Evolutionary conservation across 2,329 filamentous ascomycete species (phyloP), one percentile per base, ranked within the genome.

Genomic region (Ceratocystis papillata): DNA sequence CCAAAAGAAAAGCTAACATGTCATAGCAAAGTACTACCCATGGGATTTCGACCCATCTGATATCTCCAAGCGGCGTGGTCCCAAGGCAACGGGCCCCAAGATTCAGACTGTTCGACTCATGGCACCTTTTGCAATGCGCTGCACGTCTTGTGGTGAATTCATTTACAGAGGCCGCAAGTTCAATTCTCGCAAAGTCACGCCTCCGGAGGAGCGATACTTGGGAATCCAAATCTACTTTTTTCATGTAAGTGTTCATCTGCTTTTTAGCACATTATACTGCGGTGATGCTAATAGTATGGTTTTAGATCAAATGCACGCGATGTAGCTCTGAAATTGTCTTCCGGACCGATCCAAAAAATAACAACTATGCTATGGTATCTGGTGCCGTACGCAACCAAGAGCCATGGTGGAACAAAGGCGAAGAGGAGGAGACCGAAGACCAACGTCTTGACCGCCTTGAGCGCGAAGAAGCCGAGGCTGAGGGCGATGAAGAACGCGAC

Each of bases 121-220:
- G 90, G 77, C 71, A 55, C 74, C 74, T 0, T 77, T 77, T 64
- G 73, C 72, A 1, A 75, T 77, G 74, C 77, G 77, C 45, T 81
- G 79, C 70, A 76, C 75, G 1, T 75, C 75, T 0, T 82, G 80
- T 68, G 80, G 79, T 68, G 89, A 95, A 76, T 96, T 87, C 78
- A 94, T 96, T 73, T 93, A 95, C 80, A 90, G 90, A 71, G 92
- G 92, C 0, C 85, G 92, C 68, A 97, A 96, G 73, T 97, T 97
- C 81, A 97, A 97, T 77, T 88, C 90, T 2, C 83, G 90, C 45
- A 99, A 99, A 73, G 91, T 96, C 73, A 96, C 89, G 0, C 90
- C 90, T 0, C 85, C 84, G 0, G 88, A 94, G 22, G 89, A 96
- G 72, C 89, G 87, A 70, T 99, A 99, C 77, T 84, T 96, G 60